Base-by-base conservation (phyloP, 2,329 filamentous ascomycete species). In the Ploettnerulaceae sp. region DNA sequence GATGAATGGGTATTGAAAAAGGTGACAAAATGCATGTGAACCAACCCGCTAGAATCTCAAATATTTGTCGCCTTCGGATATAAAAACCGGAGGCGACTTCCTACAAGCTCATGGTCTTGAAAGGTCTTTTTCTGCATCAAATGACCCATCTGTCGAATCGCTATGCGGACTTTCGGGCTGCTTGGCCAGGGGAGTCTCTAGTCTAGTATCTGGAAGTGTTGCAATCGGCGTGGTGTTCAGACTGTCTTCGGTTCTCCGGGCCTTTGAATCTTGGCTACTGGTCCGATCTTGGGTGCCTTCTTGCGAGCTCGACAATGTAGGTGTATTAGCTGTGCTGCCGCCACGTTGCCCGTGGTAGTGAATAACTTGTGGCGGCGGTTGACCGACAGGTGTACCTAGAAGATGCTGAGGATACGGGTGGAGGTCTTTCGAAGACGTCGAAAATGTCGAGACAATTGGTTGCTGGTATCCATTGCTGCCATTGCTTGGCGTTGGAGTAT, bases 401-500 rank as follows among this genome's bases (percentile, higher is more conserved):
- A 82, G 71, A 56, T 84, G 77, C 21, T 79, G 82, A 4, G 81
- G 81, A 58, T 84, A 84, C 0, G 77, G 81, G 57, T 84, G 77
- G 24, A 85, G 67, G 60, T 85, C 81, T 62, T 81, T 82, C 65
- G 80, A 84, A 7, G 81, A 84, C 1, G 81, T 85, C 26, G 81
- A 84, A 58, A 85, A 85, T 17, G 79, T 82, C 34, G 81, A 84
- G 33, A 84, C 76, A 17, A 84, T 70, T 4, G 81, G 81, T 61
- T 83, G 79, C 60, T 81, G 79, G 58, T 84, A 84, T n/a, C 79
- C 80, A 62, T 83, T 82, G 32, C 67, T 65, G 42, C 70, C 60
- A 47, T 65, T 66, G 52, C 64, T 69, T 29, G 62, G 53, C 22
- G 61, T 70, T 36, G 74, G 70, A 35, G 68, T 68, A 49, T 77